These are phyloP conservation scores for Dryas drummondii DNA, from an alignment of 306 rosid species.

Conservation along the genomic window DNA sequence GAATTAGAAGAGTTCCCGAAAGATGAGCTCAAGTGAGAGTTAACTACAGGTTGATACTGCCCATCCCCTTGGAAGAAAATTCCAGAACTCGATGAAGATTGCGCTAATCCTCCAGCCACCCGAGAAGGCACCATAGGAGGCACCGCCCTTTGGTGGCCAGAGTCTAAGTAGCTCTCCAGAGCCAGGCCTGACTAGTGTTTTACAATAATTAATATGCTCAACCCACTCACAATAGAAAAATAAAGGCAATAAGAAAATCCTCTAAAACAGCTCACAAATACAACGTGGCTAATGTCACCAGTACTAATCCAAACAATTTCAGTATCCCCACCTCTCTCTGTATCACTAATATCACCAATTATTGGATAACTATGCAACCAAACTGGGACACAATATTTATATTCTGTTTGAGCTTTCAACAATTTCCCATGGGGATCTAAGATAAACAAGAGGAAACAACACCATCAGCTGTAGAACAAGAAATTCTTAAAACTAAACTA, in stretches of 20 bases:
- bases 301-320: slow-evolving; percentile 10
- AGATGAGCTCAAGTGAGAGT: slow-evolving; percentile 85
- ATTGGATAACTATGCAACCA: slow-evolving; percentile 20
- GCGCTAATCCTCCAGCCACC: slow-evolving; percentile 91
- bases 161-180: slow-evolving; percentile 74
- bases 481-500: slow-evolving; percentile 18
- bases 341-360: slow-evolving; percentile 28
- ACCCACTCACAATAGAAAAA: slow-evolving; percentile 35
- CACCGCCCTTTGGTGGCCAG: slow-evolving; percentile 67
- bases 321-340: slow-evolving; percentile 21
- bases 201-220: slow-evolving; percentile 31
- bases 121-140: slow-evolving; percentile 90
- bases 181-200: slow-evolving; percentile 54
- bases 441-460: slow-evolving; percentile 32
- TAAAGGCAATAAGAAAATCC: slow-evolving; percentile 24
- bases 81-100: slow-evolving; percentile 89
- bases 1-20: slow-evolving; percentile 77
- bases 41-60: slow-evolving; percentile 68
- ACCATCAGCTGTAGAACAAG: slow-evolving; percentile 27
- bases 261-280: slow-evolving; percentile 17
- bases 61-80: slow-evolving; percentile 98
- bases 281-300: slow-evolving; percentile 20
- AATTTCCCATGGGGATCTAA: slow-evolving; percentile 38
- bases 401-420: slow-evolving; percentile 34
- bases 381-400: slow-evolving; percentile 27